phyloP scores from a whole-genome alignment of 106 monocot genomes.

The Amphibolis antarctica region DNA sequence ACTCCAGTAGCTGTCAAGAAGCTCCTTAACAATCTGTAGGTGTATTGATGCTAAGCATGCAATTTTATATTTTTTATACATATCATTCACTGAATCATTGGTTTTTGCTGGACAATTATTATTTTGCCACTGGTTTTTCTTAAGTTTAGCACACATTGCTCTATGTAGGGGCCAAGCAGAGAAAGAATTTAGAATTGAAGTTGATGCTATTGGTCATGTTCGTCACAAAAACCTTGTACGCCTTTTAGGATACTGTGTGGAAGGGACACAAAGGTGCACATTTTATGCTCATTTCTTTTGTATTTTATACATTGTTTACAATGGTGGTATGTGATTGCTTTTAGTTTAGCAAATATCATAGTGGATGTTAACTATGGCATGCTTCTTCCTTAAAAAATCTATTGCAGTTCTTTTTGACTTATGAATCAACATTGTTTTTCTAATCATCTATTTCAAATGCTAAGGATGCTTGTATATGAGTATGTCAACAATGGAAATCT shows the following conservation, averaged over 20 bases:
- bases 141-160: too few relatives aligned
- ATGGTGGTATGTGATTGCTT: too few relatives aligned
- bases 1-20: conserved; percentile 84
- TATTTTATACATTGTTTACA: background rate
- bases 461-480: conserved; percentile 12
- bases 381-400: too few relatives aligned
- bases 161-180: conserved; percentile 58
- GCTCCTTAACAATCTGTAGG: conserved; percentile 77
- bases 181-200: conserved; percentile 75
- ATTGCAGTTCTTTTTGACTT: too few relatives aligned
- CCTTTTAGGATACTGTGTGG: conserved; percentile 62
- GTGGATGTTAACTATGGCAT: too few relatives aligned
- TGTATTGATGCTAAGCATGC: conserved; percentile 2
- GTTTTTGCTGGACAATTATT: too few relatives aligned
- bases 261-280: conserved; percentile 56
- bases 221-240: conserved; percentile 73
- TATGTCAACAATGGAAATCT: conserved; percentile 12
- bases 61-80: too few relatives aligned
- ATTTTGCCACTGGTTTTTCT: too few relatives aligned
- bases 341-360: too few relatives aligned
- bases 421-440: too few relatives aligned
- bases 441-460: background rate
- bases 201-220: conserved; percentile 69
- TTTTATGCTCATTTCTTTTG: conserved; percentile 19
- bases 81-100: too few relatives aligned